Base-by-base conservation (phyloP, 2,329 filamentous ascomycete species). In the Colletotrichum spinosum region DNA sequence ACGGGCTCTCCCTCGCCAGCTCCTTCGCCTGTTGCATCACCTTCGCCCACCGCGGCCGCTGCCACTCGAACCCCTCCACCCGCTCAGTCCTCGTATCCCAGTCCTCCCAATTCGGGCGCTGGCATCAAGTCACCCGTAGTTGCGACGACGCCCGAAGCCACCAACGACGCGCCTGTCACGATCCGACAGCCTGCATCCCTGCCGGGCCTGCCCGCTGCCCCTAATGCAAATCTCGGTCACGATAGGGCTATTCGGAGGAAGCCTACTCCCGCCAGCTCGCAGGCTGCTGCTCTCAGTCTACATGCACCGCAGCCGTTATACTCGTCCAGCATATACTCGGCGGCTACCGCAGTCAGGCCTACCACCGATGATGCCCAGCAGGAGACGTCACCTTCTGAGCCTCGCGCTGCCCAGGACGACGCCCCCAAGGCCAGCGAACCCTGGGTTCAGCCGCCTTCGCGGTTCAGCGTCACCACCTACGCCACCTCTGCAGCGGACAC, bases 401-500 rank as follows among this genome's bases (percentile, higher is more conserved):
- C n/a, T 11, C 39, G 41, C 38, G 55, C 39, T 37, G 34, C 25
- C 6, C 33, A 37, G 17, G 53, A 52, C 42, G 54, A 62, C 34
- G 48, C 53, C 12, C 33, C 54, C 34, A 37, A 55, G 12, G 34
- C 44, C 34, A 68, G 79, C 52, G 76, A 80, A 48, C 72, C 83
- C 42, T 83, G 82, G 80, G 76, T 79, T 11, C 83, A 86, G 61
- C 86, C 86, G 6, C 75, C 80, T 2, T 90, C 88, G 53, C 85
- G 86, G 50, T 91, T 90, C 74, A 91, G 88, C 75, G 80, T 86
- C 68, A 89, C 86, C 8, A 90, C 88, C 2, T 88, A 86, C 71
- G 82, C 84, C 33, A 86, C 87, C 2, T 84, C 86, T 6, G 75
- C 81, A 49, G 75, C 77, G 11, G 80, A 77, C 15, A 81, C 75